Conservation (phyloP, 352 stramenopile species). For the Pythium inflatum region DNA sequence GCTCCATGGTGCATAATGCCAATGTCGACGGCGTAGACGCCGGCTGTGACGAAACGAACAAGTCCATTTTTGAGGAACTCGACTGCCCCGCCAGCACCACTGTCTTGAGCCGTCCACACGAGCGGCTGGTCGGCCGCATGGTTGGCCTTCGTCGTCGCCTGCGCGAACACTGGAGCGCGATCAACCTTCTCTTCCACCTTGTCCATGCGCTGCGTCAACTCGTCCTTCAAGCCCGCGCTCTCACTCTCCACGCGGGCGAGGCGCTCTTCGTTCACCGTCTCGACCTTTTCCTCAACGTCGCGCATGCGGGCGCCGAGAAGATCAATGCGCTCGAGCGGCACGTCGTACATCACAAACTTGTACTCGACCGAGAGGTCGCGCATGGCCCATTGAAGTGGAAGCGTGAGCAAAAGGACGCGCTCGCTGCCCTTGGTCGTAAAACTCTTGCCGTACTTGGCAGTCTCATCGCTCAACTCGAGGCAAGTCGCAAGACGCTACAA, state of each 20-base stretch:
- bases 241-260: too few relatives aligned
- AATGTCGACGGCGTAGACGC: not conserved
- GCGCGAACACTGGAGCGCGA: not conserved
- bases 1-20: not conserved
- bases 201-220: too few relatives aligned
- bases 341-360: conserved; percentile 6
- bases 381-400: too few relatives aligned
- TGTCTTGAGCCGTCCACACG: not conserved
- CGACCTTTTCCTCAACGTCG: conserved; percentile 14
- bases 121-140: not conserved
- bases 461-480: too few relatives aligned
- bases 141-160: not conserved
- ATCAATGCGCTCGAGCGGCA: conserved; percentile 14
- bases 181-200: too few relatives aligned
- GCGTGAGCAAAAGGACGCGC: too few relatives aligned
- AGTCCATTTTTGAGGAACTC: not conserved
- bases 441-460: too few relatives aligned
- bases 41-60: not conserved
- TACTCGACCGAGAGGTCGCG: too few relatives aligned
- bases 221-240: too few relatives aligned
- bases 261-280: too few relatives aligned
- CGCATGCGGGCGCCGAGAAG: conserved; percentile 12
- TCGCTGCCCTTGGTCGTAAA: too few relatives aligned
- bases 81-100: not conserved
- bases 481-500: too few relatives aligned